Conservation (phyloP, 2,329 filamentous ascomycete genomes). For the Diaporthe eres region DNA sequence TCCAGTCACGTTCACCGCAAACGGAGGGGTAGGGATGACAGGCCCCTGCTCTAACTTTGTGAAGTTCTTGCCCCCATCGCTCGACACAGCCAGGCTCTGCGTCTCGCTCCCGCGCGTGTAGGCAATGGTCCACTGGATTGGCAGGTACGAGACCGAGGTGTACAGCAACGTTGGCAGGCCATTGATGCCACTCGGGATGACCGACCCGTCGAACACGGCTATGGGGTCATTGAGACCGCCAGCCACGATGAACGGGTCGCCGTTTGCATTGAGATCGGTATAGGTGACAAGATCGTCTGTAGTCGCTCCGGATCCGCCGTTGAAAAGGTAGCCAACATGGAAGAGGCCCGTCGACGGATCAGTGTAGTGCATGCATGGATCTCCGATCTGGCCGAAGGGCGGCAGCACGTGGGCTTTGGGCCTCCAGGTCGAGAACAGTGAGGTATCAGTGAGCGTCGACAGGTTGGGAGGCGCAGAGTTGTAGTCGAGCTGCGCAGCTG, state of each 20-base stretch:
- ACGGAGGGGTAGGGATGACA: slow-evolving; percentile 55
- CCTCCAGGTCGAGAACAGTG: slow-evolving; percentile 50
- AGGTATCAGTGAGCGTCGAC: slow-evolving; percentile 54
- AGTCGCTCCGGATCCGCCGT: slow-evolving; percentile 54
- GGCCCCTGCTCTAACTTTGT: slow-evolving; percentile 55
- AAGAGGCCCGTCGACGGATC: slow-evolving; percentile 59
- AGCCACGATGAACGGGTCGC: slow-evolving; percentile 50
- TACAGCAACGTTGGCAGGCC: slow-evolving; percentile 60
- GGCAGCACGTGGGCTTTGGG: slow-evolving; percentile 57
- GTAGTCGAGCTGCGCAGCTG: slow-evolving; percentile 47
- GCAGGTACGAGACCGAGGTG: slow-evolving; percentile 59
- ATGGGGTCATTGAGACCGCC: slow-evolving; percentile 53
- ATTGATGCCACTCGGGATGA: slow-evolving; percentile 59
- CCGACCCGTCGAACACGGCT: slow-evolving; percentile 61
- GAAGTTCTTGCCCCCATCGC: slow-evolving; percentile 53
- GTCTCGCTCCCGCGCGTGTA: slow-evolving; percentile 52
- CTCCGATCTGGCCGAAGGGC: slow-evolving; percentile 56
- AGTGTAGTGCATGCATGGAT: slow-evolving; percentile 61
- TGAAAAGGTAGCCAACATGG: slow-evolving; percentile 59
- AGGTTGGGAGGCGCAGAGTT: slow-evolving; percentile 55
- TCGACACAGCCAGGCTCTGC: slow-evolving; percentile 57
- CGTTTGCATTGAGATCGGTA: slow-evolving; percentile 54
- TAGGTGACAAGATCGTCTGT: slow-evolving; percentile 58
- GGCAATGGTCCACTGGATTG: slow-evolving; percentile 58
- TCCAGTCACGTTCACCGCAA: slow-evolving; percentile 57